Evolutionary conservation across 441 rosid genomes (phyloP), one percentile per base, ranked within the genome.

Genomic region (Melastoma candidum): DNA sequence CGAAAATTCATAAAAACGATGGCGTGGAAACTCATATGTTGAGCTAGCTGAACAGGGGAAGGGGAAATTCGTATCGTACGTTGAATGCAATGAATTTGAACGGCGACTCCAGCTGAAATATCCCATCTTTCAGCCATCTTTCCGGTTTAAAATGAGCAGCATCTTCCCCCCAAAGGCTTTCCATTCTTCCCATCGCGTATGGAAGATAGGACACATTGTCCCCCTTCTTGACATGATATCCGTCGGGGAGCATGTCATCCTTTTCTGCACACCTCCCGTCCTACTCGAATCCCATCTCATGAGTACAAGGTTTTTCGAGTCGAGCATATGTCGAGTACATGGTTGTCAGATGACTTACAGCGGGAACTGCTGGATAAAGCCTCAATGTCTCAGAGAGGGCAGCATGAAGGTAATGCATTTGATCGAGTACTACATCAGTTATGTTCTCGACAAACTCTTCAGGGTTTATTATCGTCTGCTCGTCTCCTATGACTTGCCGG

Each of bases 171-270:
- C 90, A 85, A 6, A 85, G 70, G 48, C 61, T 65, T 51, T 70
- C 53, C 93, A 85, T 87, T 68, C 95, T 79, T 2, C 90, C 98
- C 96, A 87, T 83, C 11, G 87, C 77, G 48, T 84, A 90, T 2
- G 87, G 76, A 70, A 71, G 26, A 58, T 84, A 84, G 56, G 67
- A 67, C 2, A 82, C 61, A 0, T 64, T 74, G 44, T 90, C 92
- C 2, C 90, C 92, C 58, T 81, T 82, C 53, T 61, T 81, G 45
- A 86, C 55, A 61, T 59, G 82, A 48, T 57, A 63, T 22, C 92
- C 97, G 64, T 81, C 86, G 0, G 90, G 95, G 47, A 87, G 92
- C 49, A 76, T 50, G 52, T 90, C 97, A 65, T 83, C 90, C n/a
- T 7, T 50, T 27, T 74, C 80, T 39, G 92, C 82, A 56, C 75